Percentiles rank a stretch among this genome's conserved stretches.
Evolutionary conservation across 208 protist species (phyloP).

Genomic region (Zelonia costaricensis): DNA sequence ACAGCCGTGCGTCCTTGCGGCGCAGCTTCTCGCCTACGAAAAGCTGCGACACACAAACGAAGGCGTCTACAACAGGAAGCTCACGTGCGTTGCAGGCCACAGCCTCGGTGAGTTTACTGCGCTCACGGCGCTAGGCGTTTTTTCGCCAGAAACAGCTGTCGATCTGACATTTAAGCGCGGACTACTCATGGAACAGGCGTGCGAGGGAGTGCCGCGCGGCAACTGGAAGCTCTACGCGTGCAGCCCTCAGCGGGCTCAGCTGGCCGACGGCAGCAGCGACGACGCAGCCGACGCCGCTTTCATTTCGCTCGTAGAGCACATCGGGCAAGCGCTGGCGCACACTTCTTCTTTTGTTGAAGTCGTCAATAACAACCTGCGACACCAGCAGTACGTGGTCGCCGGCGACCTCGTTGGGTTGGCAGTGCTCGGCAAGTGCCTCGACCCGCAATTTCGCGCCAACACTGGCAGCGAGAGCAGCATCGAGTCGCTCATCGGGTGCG

Average conservation of each 20-base stretch:
- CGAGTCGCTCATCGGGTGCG: conserved; percentile 34
- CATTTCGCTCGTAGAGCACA: conserved; percentile 76
- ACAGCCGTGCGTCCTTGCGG: conserved; percentile 79
- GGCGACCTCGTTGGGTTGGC: conserved; percentile 73
- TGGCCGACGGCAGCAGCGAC: conserved; percentile 45
- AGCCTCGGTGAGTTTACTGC: conserved; percentile 91
- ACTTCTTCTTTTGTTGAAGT: conserved; percentile 88
- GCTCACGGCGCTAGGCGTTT: conserved; percentile 67
- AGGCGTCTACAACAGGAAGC: conserved; percentile 13
- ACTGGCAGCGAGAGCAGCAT: conserved; percentile 29
- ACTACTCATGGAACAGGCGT: conserved; percentile 76
- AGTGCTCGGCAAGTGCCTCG: conserved; percentile 83
- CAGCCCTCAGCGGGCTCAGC: conserved; percentile 63
- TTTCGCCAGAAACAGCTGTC: conserved; percentile 67
- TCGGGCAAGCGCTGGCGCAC: conserved; percentile 52
- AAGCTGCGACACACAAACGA: conserved; percentile 17
- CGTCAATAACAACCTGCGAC: conserved; percentile 72
- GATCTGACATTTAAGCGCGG: conserved; percentile 81
- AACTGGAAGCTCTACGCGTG: conserved; percentile 82
- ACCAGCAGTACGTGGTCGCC: conserved; percentile 86
- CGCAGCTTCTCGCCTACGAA: conserved; percentile 63
- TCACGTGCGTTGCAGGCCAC: conserved; percentile 63
- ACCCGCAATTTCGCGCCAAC: conserved; percentile 86
- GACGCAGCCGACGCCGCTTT: conserved; percentile 68
- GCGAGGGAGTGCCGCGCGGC: conserved; percentile 35